These are phyloP conservation scores for Auricularia cornea DNA, from an alignment of 768 basidiomycete species.

Conservation along the genomic window DNA sequence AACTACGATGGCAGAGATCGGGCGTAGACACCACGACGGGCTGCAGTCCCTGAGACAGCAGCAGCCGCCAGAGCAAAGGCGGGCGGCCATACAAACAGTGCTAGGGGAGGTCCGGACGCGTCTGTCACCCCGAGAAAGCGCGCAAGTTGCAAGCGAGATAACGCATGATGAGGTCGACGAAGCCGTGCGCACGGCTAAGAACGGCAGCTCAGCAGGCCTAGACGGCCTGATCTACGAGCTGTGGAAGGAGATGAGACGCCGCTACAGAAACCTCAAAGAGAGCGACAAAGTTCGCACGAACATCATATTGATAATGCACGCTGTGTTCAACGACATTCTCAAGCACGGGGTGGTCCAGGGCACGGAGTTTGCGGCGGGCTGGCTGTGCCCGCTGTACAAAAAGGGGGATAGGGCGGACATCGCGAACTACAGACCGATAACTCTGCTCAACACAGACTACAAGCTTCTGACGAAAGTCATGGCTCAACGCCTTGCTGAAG, in stretches of 20 bases:
- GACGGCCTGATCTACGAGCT: conserved; percentile 7
- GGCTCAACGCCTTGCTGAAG: conserved; percentile 9
- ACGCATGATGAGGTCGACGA: not conserved
- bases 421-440: conserved; percentile 16
- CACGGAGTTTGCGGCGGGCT: conserved; percentile 21
- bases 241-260: conserved; percentile 1
- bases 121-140: too few relatives aligned
- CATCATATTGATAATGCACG: conserved; percentile 15
- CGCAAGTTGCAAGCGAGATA: too few relatives aligned
- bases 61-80: too few relatives aligned
- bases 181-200: not conserved
- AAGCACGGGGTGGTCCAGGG: conserved; percentile 10
- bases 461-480: conserved; percentile 23
- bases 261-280: conserved; percentile 5
- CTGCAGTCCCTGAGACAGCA: too few relatives aligned
- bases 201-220: conserved; percentile 1
- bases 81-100: too few relatives aligned
- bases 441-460: conserved; percentile 23
- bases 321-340: conserved; percentile 39
- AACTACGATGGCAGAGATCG: too few relatives aligned
- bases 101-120: too few relatives aligned
- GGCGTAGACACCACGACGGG: too few relatives aligned
- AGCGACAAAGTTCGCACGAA: not conserved
- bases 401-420: conserved; percentile 17
- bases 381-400: conserved; percentile 33